Evolutionary conservation across 495 filamentous ascomycete genomes (phyloP).

Genomic region (Lepidopterella palustris): DNA sequence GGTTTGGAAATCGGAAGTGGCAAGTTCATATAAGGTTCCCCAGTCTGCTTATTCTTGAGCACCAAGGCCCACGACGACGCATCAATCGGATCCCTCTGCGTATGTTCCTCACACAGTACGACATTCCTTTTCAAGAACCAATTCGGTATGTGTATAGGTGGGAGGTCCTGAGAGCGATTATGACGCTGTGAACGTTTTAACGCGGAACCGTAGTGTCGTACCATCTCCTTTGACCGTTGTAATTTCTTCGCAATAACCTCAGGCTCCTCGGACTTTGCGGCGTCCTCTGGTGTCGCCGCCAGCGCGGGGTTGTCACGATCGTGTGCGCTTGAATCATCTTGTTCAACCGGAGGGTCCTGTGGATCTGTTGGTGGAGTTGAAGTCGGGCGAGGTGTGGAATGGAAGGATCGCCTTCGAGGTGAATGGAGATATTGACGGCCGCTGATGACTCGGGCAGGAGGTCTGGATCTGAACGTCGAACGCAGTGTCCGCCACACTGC

Average conservation of each 20-base stretch:
- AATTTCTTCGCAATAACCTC: constrained; percentile 24
- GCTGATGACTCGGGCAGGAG: constrained; percentile 21
- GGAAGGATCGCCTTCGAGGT: constrained; percentile 20
- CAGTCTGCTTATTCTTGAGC: constrained; percentile 4
- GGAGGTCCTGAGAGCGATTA: constrained; percentile 22
- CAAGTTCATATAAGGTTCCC: constrained; percentile 3
- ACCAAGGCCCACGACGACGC: neutral
- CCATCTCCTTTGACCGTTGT: constrained; percentile 23
- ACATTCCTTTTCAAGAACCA: constrained; percentile 42
- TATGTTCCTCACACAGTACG: constrained; percentile 26
- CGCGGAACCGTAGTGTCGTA: constrained; percentile 22
- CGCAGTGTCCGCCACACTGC: constrained; percentile 24
- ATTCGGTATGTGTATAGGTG: constrained; percentile 32
- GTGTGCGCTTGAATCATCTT: constrained; percentile 6
- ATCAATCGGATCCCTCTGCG: neutral
- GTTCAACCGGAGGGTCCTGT: constrained; percentile 6
- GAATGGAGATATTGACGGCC: constrained; percentile 30
- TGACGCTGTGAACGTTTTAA: constrained; percentile 19
- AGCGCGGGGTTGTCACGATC: constrained; percentile 2
- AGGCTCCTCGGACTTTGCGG: constrained; percentile 8
- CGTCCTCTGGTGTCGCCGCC: constrained; percentile 7
- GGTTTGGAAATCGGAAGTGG: constrained; percentile 4
- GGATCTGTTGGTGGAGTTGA: constrained; percentile 23
- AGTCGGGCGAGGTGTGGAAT: constrained; percentile 15
- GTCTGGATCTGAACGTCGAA: constrained; percentile 14